Evolutionary conservation across 805 yeast species (phyloP).

Genomic region (Saccharomycopsis schoenii): DNA sequence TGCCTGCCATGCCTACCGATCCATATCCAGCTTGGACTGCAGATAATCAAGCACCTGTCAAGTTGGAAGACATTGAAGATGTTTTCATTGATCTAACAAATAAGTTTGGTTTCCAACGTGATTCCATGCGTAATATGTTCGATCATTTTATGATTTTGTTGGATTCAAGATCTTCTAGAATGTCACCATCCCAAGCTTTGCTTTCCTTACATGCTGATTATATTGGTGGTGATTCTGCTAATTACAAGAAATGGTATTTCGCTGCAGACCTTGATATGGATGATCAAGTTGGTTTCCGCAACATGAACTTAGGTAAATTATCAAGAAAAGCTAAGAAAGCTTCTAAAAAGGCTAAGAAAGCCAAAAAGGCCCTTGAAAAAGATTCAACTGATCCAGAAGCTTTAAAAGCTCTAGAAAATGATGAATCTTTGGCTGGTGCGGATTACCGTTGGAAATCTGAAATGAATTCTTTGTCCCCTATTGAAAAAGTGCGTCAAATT

Average conservation of each 20-base stretch:
- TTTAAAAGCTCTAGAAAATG: conserved; percentile 64
- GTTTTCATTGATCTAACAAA: conserved; percentile 74
- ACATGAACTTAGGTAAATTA: conserved; percentile 67
- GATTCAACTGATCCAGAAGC: conserved; percentile 49
- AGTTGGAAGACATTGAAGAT: conserved; percentile 80
- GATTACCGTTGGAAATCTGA: conserved; percentile 70
- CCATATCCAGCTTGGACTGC: conserved; percentile 99
- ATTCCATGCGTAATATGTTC: conserved; percentile 84
- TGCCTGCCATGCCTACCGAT: conserved; percentile 71
- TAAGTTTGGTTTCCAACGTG: conserved; percentile 86
- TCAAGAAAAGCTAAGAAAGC: conserved; percentile 76
- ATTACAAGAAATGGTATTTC: conserved; percentile 80
- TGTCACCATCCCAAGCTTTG: conserved; percentile 83
- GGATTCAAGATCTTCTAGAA: conserved; percentile 78
- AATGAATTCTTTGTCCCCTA: conserved; percentile 45
- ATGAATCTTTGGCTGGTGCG: conserved; percentile 77
- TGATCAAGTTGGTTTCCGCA: conserved; percentile 74
- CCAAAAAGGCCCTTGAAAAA: conserved; percentile 58
- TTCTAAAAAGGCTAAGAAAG: conserved; percentile 70
- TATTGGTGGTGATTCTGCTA: conserved; percentile 80
- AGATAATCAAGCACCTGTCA: conserved; percentile 81
- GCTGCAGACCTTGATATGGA: conserved; percentile 84
- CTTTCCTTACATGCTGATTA: conserved; percentile 78
- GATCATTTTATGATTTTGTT: conserved; percentile 79
- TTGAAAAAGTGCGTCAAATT: conserved; percentile 54